phyloP scores from a whole-genome alignment of 1,284 basidiomycete species.

The Apiotrichum porosum region DNA sequence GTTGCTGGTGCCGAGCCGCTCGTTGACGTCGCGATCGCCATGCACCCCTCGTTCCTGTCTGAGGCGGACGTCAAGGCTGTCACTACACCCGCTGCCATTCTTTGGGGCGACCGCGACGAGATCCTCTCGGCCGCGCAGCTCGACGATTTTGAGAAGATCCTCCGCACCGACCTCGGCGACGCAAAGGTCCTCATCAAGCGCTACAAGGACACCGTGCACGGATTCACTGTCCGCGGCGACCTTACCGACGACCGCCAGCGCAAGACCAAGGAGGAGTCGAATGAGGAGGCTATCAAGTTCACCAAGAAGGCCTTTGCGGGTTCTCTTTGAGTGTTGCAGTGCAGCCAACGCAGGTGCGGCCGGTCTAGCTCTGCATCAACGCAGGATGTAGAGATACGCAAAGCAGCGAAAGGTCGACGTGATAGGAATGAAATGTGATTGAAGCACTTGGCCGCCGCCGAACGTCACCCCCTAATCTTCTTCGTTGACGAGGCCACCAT shows the following conservation, averaged over 20 bases:
- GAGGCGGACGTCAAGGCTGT: constrained; percentile 57
- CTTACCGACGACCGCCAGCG: constrained; percentile 30
- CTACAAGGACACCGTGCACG: constrained; percentile 59
- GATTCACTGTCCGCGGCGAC: constrained; percentile 57
- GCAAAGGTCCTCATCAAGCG: constrained; percentile 56
- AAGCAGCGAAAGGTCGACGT: no score
- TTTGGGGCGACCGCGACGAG: constrained; percentile 40
- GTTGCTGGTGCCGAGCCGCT: constrained; percentile 57
- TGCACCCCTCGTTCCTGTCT: constrained; percentile 54
- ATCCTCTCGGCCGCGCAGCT: constrained; percentile 27
- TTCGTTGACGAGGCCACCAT: no score
- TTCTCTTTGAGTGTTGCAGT: no score
- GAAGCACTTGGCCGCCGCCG: no score
- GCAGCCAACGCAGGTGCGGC: no score
- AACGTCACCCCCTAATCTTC: no score
- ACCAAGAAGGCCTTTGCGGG: constrained; percentile 33
- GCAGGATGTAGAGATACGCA: no score
- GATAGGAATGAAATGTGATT: no score
- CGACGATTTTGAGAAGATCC: constrained; percentile 49
- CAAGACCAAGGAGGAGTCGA: constrained; percentile 58
- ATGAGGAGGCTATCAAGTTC: constrained; percentile 55
- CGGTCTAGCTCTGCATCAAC: no score
- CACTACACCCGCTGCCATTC: constrained; percentile 36
- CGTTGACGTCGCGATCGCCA: constrained; percentile 58
- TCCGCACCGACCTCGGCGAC: constrained; percentile 55